These are phyloP conservation scores for Penicillium silybi DNA, from an alignment of 495 filamentous ascomycete species.

Conservation along the genomic window DNA sequence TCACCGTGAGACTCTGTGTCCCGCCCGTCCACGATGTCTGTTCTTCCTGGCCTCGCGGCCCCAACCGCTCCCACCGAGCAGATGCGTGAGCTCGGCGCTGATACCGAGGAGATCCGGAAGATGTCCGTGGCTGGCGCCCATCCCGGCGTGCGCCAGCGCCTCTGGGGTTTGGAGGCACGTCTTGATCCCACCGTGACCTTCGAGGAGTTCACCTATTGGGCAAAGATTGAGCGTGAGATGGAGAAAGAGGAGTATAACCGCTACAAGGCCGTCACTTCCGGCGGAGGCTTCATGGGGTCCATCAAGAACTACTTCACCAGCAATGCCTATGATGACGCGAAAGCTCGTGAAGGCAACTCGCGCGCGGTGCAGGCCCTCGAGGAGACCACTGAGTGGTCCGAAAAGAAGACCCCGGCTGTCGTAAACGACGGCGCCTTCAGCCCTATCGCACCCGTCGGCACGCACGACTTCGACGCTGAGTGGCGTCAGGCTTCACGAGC, in stretches of 20 bases:
- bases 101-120: neutral
- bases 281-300: neutral
- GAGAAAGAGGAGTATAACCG: constrained; percentile 15
- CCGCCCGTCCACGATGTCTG: neutral
- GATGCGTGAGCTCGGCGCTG: neutral
- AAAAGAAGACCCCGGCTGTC: neutral
- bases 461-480: neutral
- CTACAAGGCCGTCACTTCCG: neutral
- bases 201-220: constrained; percentile 36
- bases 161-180: constrained; percentile 25
- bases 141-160: constrained; percentile 39
- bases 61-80: neutral
- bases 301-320: neutral
- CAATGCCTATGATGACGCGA: neutral
- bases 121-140: neutral
- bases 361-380: neutral
- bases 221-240: constrained; percentile 21
- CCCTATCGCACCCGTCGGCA: neutral
- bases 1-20: neutral
- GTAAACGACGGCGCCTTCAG: neutral
- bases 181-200: constrained; percentile 28
- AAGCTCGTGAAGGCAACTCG: neutral
- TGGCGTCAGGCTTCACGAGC: constrained; percentile 45
- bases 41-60: neutral
- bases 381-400: neutral